These are phyloP conservation scores for Ceratocystis eucalypticola DNA, from an alignment of 2,329 filamentous ascomycete species.

Conservation along the genomic window DNA sequence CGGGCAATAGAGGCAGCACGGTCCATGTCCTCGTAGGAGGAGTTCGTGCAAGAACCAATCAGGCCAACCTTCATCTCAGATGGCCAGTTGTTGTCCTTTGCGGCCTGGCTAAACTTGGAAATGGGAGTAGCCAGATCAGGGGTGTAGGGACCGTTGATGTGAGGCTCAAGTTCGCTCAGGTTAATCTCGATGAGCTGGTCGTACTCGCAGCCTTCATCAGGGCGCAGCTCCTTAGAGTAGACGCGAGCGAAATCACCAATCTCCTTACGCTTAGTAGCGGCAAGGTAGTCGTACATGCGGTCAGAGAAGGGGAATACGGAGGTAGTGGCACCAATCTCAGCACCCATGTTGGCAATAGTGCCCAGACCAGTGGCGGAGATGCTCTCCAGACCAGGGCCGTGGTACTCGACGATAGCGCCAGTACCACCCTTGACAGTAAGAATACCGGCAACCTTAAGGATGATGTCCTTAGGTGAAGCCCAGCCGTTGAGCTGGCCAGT, in stretches of 20 bases:
- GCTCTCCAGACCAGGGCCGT: conserved; percentile 52
- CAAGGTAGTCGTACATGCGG: conserved; percentile 91
- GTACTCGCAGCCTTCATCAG: conserved; percentile 86
- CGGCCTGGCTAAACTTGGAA: conserved; percentile 90
- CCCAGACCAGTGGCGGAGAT: conserved; percentile 71
- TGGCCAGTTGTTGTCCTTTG: conserved; percentile 90
- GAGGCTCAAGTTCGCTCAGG: conserved; percentile 84
- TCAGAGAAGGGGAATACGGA: conserved; percentile 97
- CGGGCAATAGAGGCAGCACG: conserved; percentile 82
- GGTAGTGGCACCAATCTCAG: conserved; percentile 73
- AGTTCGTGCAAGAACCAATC: conserved; percentile 97
- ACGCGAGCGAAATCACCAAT: conserved; percentile 81
- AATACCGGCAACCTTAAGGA: conserved; percentile 92
- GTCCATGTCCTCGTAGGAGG: conserved; percentile 75
- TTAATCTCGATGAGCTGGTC: conserved; percentile 95
- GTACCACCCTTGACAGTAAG: conserved; percentile 97
- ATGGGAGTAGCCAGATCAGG: conserved; percentile 95
- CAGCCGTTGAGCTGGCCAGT: conserved; percentile 82
- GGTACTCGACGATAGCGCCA: conserved; percentile 74
- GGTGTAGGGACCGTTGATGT: conserved; percentile 98
- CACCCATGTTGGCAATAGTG: conserved; percentile 62
- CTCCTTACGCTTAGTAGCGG: conserved; percentile 73
- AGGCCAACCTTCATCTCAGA: conserved; percentile 92
- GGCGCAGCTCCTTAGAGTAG: conserved; percentile 73
- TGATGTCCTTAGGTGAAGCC: conserved; percentile 88